Conservation (phyloP, 2,329 filamentous ascomycete genomes). For the Aspergillus sp. region DNA sequence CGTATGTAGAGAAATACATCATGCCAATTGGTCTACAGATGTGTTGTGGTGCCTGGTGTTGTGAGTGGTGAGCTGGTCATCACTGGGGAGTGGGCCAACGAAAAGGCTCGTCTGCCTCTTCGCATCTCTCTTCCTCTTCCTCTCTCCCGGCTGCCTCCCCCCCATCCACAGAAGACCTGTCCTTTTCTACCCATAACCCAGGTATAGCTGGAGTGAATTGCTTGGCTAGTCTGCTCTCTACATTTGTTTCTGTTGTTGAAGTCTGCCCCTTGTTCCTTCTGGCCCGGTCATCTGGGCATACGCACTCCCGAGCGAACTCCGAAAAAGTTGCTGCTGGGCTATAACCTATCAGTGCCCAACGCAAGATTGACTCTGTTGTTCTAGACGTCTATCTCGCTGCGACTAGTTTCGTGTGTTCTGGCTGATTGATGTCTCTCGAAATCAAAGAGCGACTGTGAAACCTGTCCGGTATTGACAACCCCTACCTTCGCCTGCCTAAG, state of each 20-base stretch:
- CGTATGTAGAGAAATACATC: neutral
- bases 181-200: neutral
- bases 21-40: neutral
- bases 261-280: neutral
- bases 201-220: neutral
- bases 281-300: neutral
- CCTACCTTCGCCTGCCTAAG: constrained; percentile 11
- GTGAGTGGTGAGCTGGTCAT: constrained; percentile 8
- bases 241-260: neutral
- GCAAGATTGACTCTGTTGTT: neutral
- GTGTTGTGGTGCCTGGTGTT: constrained; percentile 6
- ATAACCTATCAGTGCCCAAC: neutral
- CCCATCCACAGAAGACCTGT: constrained; percentile 3
- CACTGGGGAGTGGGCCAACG: constrained; percentile 14
- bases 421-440: neutral
- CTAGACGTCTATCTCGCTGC: neutral
- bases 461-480: constrained; percentile 1
- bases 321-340: constrained; percentile 3
- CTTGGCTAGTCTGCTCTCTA: neutral
- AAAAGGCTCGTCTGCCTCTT: constrained; percentile 13
- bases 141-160: constrained; percentile 7
- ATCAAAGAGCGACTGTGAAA: neutral
- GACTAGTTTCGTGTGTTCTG: neutral
- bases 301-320: neutral
- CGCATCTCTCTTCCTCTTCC: constrained; percentile 8